phyloP scores from a whole-genome alignment of 176 grass and related monocot species.

The Raddia guianensis region DNA sequence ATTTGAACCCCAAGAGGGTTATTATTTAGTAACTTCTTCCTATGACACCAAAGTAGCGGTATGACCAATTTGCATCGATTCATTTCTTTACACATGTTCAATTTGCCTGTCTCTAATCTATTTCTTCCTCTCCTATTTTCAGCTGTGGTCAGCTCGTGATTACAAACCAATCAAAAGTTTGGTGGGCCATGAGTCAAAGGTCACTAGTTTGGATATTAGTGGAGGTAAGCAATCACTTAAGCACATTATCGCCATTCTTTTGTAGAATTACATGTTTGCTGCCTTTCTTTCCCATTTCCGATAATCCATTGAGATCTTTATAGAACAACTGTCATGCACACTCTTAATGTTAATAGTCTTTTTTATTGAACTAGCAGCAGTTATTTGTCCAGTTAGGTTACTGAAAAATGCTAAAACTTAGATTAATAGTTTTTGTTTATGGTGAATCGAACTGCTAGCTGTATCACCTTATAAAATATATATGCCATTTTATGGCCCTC shows the following conservation, averaged over 20 bases:
- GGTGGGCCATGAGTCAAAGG: slow-evolving; percentile 85
- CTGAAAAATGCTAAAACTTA: slow-evolving; percentile 5
- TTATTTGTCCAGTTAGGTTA: slow-evolving; percentile 2
- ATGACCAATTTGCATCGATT: slow-evolving; percentile 37
- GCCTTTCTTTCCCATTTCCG: slow-evolving; percentile 31
- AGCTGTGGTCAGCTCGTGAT: slow-evolving; percentile 92
- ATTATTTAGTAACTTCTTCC: slow-evolving; percentile 86
- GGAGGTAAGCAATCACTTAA: slow-evolving; percentile 56
- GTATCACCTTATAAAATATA: slow-evolving; percentile 1
- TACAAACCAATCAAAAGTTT: slow-evolving; percentile 92
- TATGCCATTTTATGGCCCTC: neutral
- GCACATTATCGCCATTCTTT: neutral
- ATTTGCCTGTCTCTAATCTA: slow-evolving; percentile 19
- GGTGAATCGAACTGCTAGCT: neutral
- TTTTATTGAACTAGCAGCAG: slow-evolving; percentile 31
- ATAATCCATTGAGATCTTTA: neutral
- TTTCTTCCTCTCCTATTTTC: slow-evolving; percentile 26
- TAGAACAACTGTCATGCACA: neutral
- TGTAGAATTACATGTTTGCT: slow-evolving; percentile 19
- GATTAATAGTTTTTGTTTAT: neutral
- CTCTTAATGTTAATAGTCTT: neutral
- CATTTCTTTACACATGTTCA: neutral
- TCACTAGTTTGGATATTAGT: slow-evolving; percentile 97
- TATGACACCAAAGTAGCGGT: slow-evolving; percentile 92
- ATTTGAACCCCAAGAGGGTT: slow-evolving; percentile 94